Evolutionary conservation across 2,329 filamentous ascomycete species (phyloP).

Genomic region (Lasiodiplodia gonubiensis): DNA sequence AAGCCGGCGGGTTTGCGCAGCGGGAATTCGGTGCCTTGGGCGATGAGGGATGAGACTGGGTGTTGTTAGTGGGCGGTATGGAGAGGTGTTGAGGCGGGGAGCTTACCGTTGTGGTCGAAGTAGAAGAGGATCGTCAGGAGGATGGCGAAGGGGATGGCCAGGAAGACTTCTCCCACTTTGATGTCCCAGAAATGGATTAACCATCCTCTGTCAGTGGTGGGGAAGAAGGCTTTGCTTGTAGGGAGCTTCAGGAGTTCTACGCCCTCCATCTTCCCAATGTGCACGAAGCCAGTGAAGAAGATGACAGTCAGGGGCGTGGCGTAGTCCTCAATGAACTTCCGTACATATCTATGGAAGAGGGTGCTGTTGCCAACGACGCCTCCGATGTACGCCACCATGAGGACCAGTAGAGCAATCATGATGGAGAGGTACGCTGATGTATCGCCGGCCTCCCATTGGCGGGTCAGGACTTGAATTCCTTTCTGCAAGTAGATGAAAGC

Average conservation of each 20-base stretch:
- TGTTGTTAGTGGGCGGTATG: conserved; percentile 31
- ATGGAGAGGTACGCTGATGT: conserved; percentile 77
- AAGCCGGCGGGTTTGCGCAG: conserved; percentile 65
- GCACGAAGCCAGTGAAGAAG: conserved; percentile 89
- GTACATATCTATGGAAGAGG: conserved; percentile 75
- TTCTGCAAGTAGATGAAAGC: conserved; percentile 92
- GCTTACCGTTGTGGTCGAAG: conserved; percentile 75
- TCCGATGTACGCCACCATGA: conserved; percentile 76
- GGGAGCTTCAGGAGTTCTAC: conserved; percentile 74
- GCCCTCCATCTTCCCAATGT: conserved; percentile 79
- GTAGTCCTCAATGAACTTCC: conserved; percentile 88
- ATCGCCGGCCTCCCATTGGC: conserved; percentile 69
- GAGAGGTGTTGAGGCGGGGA: too few species aligned
- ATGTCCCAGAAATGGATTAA: conserved; percentile 84
- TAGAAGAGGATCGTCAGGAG: conserved; percentile 85
- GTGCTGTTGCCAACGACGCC: conserved; percentile 68
- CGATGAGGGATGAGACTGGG: conserved; percentile 58
- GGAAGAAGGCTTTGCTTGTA: conserved; percentile 77
- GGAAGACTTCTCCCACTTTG: conserved; percentile 72
- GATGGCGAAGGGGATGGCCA: conserved; percentile 85
- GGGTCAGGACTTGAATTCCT: conserved; percentile 81
- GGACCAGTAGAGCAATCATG: conserved; percentile 75
- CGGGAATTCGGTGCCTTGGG: conserved; percentile 62
- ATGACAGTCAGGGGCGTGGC: conserved; percentile 71
- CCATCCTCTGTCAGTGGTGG: conserved; percentile 76